Percentiles rank a stretch among this genome's conserved stretches.
Evolutionary conservation across 2,329 filamentous ascomycete genomes (phyloP).

Genomic region (Venturia nashicola): DNA sequence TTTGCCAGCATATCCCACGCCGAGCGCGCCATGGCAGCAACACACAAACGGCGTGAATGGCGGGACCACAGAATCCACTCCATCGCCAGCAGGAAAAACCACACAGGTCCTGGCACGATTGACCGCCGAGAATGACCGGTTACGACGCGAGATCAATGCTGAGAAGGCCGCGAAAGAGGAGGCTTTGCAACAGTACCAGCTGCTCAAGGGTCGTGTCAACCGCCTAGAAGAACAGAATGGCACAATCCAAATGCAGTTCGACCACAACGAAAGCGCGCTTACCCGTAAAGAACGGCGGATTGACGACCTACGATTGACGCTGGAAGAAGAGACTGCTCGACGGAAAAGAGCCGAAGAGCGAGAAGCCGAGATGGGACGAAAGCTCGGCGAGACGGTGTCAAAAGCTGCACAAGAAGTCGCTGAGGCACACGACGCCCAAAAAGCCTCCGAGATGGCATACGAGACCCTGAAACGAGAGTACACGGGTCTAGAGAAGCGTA

Average conservation of each 20-base stretch:
- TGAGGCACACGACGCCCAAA: slow-evolving; percentile 26
- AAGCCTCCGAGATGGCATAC: slow-evolving; percentile 50
- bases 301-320: slow-evolving; percentile 47
- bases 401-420: slow-evolving; percentile 50
- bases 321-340: slow-evolving; percentile 50
- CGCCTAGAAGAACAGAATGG: slow-evolving; percentile 56
- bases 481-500: slow-evolving; percentile 9
- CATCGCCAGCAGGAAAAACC: slow-evolving; percentile 5
- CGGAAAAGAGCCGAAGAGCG: slow-evolving; percentile 43
- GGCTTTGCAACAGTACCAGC: slow-evolving; percentile 48
- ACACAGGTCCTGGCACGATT: slow-evolving; percentile 51
- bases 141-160: slow-evolving; percentile 48
- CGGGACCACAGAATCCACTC: not conserved
- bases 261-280: slow-evolving; percentile 54
- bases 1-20: slow-evolving; percentile 5
- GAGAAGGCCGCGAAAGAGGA: slow-evolving; percentile 42
- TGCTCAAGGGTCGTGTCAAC: slow-evolving; percentile 58
- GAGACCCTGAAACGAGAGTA: slow-evolving; percentile 52
- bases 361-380: slow-evolving; percentile 45
- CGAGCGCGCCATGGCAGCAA: slow-evolving; percentile 6
- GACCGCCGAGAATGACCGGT: slow-evolving; percentile 61
- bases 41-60: not conserved
- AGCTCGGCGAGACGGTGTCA: slow-evolving; percentile 45
- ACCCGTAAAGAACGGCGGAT: slow-evolving; percentile 59
- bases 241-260: slow-evolving; percentile 50